phyloP scores from a whole-genome alignment of 148 eudicot species.

The Vaccinium macrocarpon region DNA sequence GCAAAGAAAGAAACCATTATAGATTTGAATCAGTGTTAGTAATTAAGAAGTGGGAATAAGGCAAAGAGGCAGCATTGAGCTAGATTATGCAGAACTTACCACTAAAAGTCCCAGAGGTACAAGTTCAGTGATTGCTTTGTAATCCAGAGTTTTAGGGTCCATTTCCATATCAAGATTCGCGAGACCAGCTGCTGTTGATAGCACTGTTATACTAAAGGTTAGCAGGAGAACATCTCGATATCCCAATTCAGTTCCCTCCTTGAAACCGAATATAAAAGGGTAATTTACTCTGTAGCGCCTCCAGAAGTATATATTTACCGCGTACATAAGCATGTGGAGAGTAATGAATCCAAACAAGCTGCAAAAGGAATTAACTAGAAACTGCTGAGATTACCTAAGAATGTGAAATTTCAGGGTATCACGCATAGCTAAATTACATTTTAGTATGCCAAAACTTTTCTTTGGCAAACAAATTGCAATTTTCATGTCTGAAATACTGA shows the following conservation, averaged over 20 bases:
- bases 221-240: slow-evolving; percentile 64
- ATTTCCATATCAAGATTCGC: slow-evolving; percentile 57
- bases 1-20: neutral
- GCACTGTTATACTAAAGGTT: slow-evolving; percentile 55
- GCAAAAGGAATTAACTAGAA: slow-evolving; percentile 28
- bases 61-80: slow-evolving; percentile 21
- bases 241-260: slow-evolving; percentile 74
- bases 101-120: slow-evolving; percentile 56
- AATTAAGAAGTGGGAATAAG: neutral
- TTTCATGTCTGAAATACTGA: neutral
- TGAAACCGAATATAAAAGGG: slow-evolving; percentile 79
- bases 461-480: neutral
- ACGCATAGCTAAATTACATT: neutral
- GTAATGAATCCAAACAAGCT: slow-evolving; percentile 61
- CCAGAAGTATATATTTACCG: slow-evolving; percentile 78
- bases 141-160: slow-evolving; percentile 27
- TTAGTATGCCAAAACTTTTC: neutral
- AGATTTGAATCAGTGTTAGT: neutral
- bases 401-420: neutral
- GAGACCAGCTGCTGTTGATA: slow-evolving; percentile 54
- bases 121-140: slow-evolving; percentile 38
- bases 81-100: slow-evolving; percentile 35
- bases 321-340: slow-evolving; percentile 77
- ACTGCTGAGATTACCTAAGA: neutral
- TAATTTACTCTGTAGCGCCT: slow-evolving; percentile 70